Conservation (phyloP, 2,329 filamentous ascomycete species). For the Penicillium concentricum region DNA sequence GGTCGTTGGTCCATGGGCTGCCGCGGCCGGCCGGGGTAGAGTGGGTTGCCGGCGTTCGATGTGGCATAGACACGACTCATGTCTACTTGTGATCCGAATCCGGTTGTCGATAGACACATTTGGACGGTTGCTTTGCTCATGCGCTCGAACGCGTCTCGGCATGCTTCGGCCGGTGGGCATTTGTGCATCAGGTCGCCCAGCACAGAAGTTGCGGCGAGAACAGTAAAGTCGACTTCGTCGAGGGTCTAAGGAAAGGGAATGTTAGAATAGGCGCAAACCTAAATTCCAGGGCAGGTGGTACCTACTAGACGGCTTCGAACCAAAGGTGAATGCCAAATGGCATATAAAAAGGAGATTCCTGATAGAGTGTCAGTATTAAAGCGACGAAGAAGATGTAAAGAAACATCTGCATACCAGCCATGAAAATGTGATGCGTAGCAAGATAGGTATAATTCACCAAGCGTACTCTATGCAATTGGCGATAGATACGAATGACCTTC, state of each 20-base stretch:
- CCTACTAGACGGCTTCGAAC: conserved; percentile 82
- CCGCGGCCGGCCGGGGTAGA: conserved; percentile 16
- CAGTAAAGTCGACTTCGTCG: conserved; percentile 97
- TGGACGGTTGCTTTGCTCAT: conserved; percentile 95
- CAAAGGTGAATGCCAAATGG: conserved; percentile 91
- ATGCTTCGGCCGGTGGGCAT: conserved; percentile 91
- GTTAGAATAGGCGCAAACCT: conserved; percentile 9
- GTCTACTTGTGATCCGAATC: conserved; percentile 61
- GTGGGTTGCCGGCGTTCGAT: conserved; percentile 11
- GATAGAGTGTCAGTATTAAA: conserved; percentile 13
- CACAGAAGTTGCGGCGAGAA: conserved; percentile 88
- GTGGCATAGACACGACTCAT: conserved; percentile 24
- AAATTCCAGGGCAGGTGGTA: conserved; percentile 16
- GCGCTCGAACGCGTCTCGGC: conserved; percentile 88
- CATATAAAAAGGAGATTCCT: conserved; percentile 89
- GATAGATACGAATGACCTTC: conserved; percentile 85
- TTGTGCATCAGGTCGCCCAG: conserved; percentile 89
- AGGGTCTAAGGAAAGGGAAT: conserved; percentile 56
- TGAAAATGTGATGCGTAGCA: conserved; percentile 94
- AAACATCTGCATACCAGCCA: conserved; percentile 66
- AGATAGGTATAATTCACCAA: conserved; percentile 95
- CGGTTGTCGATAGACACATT: conserved; percentile 86
- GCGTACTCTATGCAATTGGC: conserved; percentile 81
- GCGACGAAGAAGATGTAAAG: not conserved
- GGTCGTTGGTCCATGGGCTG: conserved; percentile 25